Conservation (phyloP, 345 rosid genomes). For the Hibiscus trionum region DNA sequence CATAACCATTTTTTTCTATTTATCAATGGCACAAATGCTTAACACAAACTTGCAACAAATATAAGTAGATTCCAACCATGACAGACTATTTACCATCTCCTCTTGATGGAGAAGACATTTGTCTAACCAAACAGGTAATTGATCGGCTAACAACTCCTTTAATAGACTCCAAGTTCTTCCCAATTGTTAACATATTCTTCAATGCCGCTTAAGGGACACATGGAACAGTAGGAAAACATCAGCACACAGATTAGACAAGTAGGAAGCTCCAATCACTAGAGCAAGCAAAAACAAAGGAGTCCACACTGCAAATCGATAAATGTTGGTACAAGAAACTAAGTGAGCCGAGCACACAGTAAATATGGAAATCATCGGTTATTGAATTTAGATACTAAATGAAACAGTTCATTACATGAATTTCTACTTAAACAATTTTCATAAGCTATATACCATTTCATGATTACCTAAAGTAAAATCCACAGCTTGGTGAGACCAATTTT, state of each 20-base stretch:
- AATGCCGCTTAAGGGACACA: conserved; percentile 39
- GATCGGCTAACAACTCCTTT: conserved; percentile 56
- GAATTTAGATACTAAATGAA: not conserved
- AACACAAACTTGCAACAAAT: conserved; percentile 30
- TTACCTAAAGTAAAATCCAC: conserved; percentile 72
- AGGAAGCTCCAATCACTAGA: not conserved
- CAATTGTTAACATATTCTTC: conserved; percentile 45
- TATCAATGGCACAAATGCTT: not conserved
- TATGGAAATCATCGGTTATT: not conserved
- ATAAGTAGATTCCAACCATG: conserved; percentile 2
- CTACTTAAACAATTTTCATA: conserved; percentile 5
- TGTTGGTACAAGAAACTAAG: not conserved
- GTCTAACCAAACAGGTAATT: conserved; percentile 44
- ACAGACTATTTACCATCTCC: conserved; percentile 34
- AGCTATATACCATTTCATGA: not conserved
- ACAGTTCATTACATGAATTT: not conserved
- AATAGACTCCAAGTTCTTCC: conserved; percentile 29
- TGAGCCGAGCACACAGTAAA: not conserved
- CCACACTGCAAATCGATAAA: too few species aligned
- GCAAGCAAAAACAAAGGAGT: not conserved
- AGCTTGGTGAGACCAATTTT: conserved; percentile 92
- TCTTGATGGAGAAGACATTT: conserved; percentile 49
- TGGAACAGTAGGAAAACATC: not conserved
- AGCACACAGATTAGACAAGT: not conserved
- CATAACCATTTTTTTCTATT: not conserved